phyloP scores from a whole-genome alignment of 306 rosid genomes.

The Sophora flavescens region DNA sequence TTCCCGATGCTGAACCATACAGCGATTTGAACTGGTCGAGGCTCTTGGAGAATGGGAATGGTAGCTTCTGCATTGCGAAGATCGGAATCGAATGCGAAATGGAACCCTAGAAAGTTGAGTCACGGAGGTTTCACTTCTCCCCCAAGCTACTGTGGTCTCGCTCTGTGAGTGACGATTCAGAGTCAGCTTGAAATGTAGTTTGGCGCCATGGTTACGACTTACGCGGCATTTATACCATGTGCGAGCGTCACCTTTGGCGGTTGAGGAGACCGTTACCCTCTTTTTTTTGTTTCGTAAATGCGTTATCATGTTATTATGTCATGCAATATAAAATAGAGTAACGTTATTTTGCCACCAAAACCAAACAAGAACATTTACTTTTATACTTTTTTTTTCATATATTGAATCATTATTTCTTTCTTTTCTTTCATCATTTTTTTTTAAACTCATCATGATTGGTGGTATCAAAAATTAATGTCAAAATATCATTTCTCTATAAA shows the following conservation, averaged over 20 bases:
- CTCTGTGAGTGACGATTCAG: conserved; percentile 40
- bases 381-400: no score
- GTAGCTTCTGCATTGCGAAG: conserved; percentile 63
- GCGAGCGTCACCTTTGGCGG: neutral
- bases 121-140: conserved; percentile 16
- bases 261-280: neutral
- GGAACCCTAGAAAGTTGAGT: conserved; percentile 50
- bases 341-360: no score
- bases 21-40: conserved; percentile 85
- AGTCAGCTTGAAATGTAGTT: conserved; percentile 41
- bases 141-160: conserved; percentile 14
- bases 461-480: no score
- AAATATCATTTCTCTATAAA: no score
- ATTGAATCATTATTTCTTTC: no score
- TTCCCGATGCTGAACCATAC: conserved; percentile 61
- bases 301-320: no score
- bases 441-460: no score
- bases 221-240: conserved; percentile 41
- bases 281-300: no score
- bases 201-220: conserved; percentile 62
- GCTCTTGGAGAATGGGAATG: conserved; percentile 73
- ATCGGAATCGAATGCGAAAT: conserved; percentile 34
- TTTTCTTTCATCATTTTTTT: no score
- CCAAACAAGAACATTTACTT: no score
- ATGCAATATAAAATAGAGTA: no score